Base-by-base conservation (phyloP, 1,139 yeast species). In the Schwanniomyces etchellsii region DNA sequence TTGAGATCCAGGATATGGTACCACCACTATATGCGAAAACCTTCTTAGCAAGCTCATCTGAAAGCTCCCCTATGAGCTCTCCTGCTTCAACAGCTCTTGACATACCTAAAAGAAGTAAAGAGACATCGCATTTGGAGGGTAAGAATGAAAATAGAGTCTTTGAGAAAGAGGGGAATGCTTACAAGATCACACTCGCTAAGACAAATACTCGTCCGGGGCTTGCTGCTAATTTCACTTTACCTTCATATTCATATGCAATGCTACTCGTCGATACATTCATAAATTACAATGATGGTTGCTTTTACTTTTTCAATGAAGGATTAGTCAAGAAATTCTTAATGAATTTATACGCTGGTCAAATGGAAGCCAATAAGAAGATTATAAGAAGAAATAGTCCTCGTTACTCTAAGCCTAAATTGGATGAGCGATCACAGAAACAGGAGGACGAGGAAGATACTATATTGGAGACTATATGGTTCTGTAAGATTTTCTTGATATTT, bases 301-400 rank as follows among this genome's bases (percentile, higher is more conserved):
- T 83, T 51, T 85, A 85, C 54, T 84, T 84, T 47, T 82, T 84
- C 59, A 85, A 85, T 49, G 89, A 82, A 48, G 93, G 93, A 0
- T 49, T 81, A 18, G 84, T 81, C 17, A 81, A 81, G 47, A 71
- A 73, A 38, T 79, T 76, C 38, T 50, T 81, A 30, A 70, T 75
- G 59, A 69, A 78, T 36, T 62, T 81, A 20, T 82, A 80, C 48
- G 54, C 70, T 3, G 74, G 74, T 5, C 64, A 62, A 21, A 49
- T 64, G 14, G 52, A 48, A 10, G 72, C 64, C 24, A 67, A 67
- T 39, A 60, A 55, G 34, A 52, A 49, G 28, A 66, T 67, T 15
- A 50, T 66, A 43, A 55, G 56, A 36, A 44, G 74, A 23, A 66
- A 66, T 35, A 44, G 52, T 4, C 33, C 52, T 0, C 9, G 14